phyloP scores from a whole-genome alignment of 2,329 filamentous ascomycete species.

The Furcasterigmium sp. region DNA sequence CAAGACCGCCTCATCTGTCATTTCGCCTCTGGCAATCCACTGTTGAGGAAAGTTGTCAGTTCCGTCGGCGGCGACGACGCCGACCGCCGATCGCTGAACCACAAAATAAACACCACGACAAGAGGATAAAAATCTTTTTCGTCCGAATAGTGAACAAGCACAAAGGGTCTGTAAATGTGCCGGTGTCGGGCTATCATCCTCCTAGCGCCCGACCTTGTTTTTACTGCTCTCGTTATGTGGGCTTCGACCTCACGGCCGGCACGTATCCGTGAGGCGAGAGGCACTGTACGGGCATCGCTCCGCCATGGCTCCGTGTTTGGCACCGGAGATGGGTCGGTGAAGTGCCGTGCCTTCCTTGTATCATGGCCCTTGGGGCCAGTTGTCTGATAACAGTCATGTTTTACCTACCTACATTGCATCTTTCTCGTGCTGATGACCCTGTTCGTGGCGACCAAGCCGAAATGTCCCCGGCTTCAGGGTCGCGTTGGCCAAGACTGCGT shows the following conservation, averaged over 20 bases:
- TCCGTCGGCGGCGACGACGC: neutral
- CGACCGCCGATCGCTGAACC: neutral
- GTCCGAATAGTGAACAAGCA: neutral
- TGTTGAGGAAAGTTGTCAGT: neutral
- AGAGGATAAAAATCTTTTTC: neutral
- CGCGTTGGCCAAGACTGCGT: no score
- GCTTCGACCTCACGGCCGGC: neutral
- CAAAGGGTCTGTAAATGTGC: neutral
- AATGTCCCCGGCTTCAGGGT: no score
- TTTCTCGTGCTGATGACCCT: no score
- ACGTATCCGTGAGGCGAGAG: neutral
- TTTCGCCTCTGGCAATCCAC: neutral
- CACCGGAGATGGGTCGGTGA: neutral
- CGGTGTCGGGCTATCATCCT: neutral
- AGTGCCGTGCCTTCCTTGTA: neutral
- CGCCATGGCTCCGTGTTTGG: neutral
- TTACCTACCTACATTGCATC: no score
- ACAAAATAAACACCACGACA: neutral
- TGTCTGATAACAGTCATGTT: no score
- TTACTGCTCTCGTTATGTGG: neutral
- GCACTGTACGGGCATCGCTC: neutral
- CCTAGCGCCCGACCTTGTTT: neutral
- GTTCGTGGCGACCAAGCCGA: no score
- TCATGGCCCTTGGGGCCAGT: no score
- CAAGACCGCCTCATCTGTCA: neutral